Evolutionary conservation across 1,139 yeast species (phyloP).

Genomic region (Pichia sp.): DNA sequence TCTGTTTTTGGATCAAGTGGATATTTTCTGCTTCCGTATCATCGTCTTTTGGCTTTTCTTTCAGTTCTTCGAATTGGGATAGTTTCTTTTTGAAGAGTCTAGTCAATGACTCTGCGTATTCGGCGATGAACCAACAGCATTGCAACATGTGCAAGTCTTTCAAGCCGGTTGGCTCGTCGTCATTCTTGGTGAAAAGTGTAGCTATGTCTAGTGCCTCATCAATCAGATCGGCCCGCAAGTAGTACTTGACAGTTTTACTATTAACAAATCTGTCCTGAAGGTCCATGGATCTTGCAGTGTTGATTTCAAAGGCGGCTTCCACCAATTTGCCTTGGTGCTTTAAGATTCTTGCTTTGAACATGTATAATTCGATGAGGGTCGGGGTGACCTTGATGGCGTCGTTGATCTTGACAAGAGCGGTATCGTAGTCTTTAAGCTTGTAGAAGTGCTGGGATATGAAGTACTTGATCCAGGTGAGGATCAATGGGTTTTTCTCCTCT

Average conservation of each 20-base stretch:
- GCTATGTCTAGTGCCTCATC: slow-evolving; percentile 73
- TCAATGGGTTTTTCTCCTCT: slow-evolving; percentile 45
- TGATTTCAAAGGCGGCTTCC: slow-evolving; percentile 63
- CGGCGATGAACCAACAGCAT: slow-evolving; percentile 83
- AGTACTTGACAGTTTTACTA: slow-evolving; percentile 81
- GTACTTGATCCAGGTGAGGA: slow-evolving; percentile 68
- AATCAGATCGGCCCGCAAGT: slow-evolving; percentile 70
- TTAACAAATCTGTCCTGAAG: slow-evolving; percentile 89
- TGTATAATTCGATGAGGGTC: slow-evolving; percentile 74
- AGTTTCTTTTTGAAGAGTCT: slow-evolving; percentile 37
- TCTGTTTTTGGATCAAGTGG: slow-evolving; percentile 29
- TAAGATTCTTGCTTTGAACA: slow-evolving; percentile 73
- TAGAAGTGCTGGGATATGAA: slow-evolving; percentile 80
- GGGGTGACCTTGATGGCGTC: slow-evolving; percentile 72
- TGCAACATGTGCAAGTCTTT: slow-evolving; percentile 87
- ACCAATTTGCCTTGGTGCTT: slow-evolving; percentile 62
- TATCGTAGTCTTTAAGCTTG: slow-evolving; percentile 45
- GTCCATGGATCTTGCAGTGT: slow-evolving; percentile 71
- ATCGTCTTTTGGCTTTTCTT: slow-evolving; percentile 10
- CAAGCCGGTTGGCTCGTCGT: slow-evolving; percentile 71
- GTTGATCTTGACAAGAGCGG: slow-evolving; percentile 56
- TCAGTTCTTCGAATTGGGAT: slow-evolving; percentile 11
- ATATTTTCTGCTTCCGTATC: slow-evolving; percentile 25
- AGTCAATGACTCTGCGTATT: slow-evolving; percentile 77
- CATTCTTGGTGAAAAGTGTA: slow-evolving; percentile 80